Evolutionary conservation across 2,329 filamentous ascomycete species (phyloP).

Genomic region (Aspergillus proliferans): DNA sequence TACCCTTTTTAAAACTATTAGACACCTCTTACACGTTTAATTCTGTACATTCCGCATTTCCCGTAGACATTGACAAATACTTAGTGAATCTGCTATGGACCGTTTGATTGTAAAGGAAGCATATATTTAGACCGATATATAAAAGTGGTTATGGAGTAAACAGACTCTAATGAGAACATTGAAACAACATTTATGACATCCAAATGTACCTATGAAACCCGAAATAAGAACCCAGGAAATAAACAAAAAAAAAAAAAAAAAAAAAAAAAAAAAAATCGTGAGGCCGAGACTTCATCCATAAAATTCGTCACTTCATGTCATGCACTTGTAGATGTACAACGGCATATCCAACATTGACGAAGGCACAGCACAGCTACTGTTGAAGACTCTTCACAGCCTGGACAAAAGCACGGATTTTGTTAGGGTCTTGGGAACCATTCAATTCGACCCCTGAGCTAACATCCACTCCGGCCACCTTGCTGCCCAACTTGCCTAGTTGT

Average conservation of each 20-base stretch:
- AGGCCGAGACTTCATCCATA: conserved; percentile 1
- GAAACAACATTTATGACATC: too few relatives aligned
- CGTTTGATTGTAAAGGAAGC: too few relatives aligned
- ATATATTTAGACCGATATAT: too few relatives aligned
- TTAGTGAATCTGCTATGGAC: too few relatives aligned
- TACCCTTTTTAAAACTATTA: conserved; percentile 11
- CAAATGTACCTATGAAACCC: too few relatives aligned
- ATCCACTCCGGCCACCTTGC: conserved; percentile 74
- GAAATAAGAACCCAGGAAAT: not conserved
- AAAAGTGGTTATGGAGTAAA: too few relatives aligned
- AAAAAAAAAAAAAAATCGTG: not conserved
- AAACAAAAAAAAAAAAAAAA: conserved; percentile 3
- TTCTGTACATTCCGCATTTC: too few relatives aligned
- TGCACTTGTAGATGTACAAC: not conserved
- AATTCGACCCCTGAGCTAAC: conserved; percentile 91
- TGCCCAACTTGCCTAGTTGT: conserved; percentile 54
- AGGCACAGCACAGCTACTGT: conserved; percentile 11
- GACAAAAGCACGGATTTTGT: conserved; percentile 76
- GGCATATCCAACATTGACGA: not conserved
- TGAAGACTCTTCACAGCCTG: conserved; percentile 58
- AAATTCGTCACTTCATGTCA: not conserved
- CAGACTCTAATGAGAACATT: too few relatives aligned
- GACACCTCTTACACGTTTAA: not conserved
- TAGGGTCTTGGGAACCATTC: conserved; percentile 70
- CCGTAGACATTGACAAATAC: too few relatives aligned